phyloP scores from a whole-genome alignment of 768 basidiomycete genomes.

The Chalciporus pseudorubinellus region DNA sequence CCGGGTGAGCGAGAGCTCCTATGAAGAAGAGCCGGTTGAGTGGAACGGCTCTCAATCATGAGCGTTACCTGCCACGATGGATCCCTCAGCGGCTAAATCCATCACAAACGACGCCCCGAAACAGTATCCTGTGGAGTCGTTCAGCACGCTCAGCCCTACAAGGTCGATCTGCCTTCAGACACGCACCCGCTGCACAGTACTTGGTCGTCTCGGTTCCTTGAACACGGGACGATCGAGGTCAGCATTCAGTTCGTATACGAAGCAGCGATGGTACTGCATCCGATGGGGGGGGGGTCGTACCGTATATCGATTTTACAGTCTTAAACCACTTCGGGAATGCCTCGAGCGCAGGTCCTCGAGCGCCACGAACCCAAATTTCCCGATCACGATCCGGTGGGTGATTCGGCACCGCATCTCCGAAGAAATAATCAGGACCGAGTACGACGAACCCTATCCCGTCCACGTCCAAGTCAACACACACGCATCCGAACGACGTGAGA shows the following conservation, averaged over 20 bases:
- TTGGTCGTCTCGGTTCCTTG: conserved; percentile 31
- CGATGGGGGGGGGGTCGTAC: conserved; percentile 29
- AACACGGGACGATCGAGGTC: too few species aligned
- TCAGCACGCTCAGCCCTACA: neutral
- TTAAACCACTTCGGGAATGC: conserved; percentile 50
- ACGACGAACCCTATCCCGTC: conserved; percentile 50
- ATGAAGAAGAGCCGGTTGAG: neutral
- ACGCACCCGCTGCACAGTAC: conserved; percentile 44
- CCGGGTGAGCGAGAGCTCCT: conserved; percentile 56
- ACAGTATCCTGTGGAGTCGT: conserved; percentile 45
- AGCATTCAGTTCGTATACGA: too few species aligned
- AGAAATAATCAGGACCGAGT: conserved; percentile 60
- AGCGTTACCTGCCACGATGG: conserved; percentile 43
- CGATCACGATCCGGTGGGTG: conserved; percentile 37
- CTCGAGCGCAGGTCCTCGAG: conserved; percentile 35
- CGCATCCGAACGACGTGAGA: too few species aligned
- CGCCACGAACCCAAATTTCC: conserved; percentile 41
- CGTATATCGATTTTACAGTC: conserved; percentile 44
- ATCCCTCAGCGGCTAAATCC: conserved; percentile 42
- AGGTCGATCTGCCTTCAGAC: neutral
- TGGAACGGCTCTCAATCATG: neutral
- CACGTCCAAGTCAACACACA: too few species aligned
- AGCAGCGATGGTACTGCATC: too few species aligned
- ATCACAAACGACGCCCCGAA: conserved; percentile 53
- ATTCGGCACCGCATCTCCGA: conserved; percentile 46